Conservation (phyloP, 116 monocot species). For the Phalaenopsis hybrid region DNA sequence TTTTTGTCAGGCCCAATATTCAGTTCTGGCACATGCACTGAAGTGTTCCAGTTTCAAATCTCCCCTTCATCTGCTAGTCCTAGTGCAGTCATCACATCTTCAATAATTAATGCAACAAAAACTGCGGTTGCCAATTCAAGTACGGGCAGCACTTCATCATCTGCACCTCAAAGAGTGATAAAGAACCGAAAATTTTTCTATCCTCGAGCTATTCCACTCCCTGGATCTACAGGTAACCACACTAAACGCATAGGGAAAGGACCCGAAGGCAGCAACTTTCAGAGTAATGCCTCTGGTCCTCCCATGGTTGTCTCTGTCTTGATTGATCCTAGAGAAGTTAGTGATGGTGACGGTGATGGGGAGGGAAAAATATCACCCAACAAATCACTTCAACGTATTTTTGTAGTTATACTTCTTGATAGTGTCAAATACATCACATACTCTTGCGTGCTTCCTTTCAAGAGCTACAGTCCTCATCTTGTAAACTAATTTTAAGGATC, state of each 20-base stretch:
- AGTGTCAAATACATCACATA: constrained; percentile 90
- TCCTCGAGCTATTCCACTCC: constrained; percentile 44
- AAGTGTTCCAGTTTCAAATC: constrained; percentile 89
- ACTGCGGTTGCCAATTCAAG: constrained; percentile 15
- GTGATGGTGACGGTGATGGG: constrained; percentile 47
- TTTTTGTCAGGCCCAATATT: constrained; percentile 69
- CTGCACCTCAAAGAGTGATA: constrained; percentile 20
- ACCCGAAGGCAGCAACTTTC: constrained; percentile 11
- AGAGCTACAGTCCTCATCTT: constrained; percentile 37
- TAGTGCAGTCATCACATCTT: constrained; percentile 43
- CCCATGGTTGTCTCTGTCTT: constrained; percentile 79
- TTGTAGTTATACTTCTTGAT: constrained; percentile 90
- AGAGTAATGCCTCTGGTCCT: constrained; percentile 21
- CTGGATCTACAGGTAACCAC: constrained; percentile 36
- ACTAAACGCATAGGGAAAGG: constrained; percentile 21
- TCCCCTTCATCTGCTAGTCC: constrained; percentile 28
- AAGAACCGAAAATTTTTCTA: constrained; percentile 61
- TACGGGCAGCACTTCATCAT: constrained; percentile 15
- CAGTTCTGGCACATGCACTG: constrained; percentile 93
- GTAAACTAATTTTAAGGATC: constrained; percentile 27
- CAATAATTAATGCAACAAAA: constrained; percentile 33
- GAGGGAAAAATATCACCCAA: constrained; percentile 24
- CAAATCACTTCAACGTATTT: constrained; percentile 59
- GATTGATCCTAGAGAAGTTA: constrained; percentile 77
- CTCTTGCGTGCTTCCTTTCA: constrained; percentile 86